Conservation (phyloP, 139 green algal genomes). For the Nannochloris sp. region DNA sequence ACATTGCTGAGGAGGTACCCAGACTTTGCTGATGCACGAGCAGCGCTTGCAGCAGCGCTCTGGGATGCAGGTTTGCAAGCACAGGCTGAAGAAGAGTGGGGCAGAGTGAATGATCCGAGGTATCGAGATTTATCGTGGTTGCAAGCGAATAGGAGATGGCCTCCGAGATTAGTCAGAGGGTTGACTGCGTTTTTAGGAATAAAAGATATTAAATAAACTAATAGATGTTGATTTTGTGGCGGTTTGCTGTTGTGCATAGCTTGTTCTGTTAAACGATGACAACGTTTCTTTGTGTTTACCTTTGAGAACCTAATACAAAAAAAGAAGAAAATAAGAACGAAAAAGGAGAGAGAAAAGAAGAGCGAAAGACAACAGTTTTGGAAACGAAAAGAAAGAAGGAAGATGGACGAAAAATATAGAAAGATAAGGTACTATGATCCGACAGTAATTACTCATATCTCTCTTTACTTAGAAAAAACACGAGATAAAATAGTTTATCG, state of each 20-base stretch:
- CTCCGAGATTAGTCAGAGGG: constrained; percentile 41
- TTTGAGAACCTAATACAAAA: too few relatives aligned
- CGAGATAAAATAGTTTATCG: too few relatives aligned
- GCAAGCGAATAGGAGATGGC: constrained; percentile 55
- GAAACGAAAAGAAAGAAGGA: background rate
- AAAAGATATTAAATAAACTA: too few relatives aligned
- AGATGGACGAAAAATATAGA: background rate
- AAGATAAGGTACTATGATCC: background rate
- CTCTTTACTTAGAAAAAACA: background rate
- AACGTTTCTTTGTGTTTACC: too few relatives aligned
- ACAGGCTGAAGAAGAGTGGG: constrained; percentile 53
- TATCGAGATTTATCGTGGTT: constrained; percentile 67
- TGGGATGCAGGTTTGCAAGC: constrained; percentile 66
- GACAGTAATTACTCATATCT: too few relatives aligned
- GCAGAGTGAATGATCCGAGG: constrained; percentile 29
- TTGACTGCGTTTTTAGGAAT: constrained; percentile 66
- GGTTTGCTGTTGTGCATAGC: too few relatives aligned
- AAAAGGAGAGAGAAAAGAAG: background rate
- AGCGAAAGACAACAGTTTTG: background rate
- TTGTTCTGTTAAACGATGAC: too few relatives aligned
- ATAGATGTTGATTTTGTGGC: too few relatives aligned
- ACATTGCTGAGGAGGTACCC: constrained; percentile 71
- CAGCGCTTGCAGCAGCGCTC: constrained; percentile 68
- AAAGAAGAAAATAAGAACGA: background rate
- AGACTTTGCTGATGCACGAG: constrained; percentile 73